Evolutionary conservation across 2,329 filamentous ascomycete species (phyloP), one percentile per base, ranked within the genome.

Genomic region (Aspergillus ustus): DNA sequence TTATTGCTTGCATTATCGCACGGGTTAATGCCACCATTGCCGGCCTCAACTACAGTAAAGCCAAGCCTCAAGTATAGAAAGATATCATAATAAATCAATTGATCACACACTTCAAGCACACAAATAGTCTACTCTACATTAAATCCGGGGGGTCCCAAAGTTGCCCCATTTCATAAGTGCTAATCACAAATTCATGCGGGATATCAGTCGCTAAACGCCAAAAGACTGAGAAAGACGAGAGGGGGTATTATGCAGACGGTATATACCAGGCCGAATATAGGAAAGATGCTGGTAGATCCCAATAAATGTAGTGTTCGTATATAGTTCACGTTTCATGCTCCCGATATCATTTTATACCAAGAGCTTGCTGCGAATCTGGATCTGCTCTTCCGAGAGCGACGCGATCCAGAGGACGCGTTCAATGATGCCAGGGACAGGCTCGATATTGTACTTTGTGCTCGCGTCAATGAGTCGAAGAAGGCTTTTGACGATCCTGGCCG

Each of bases 331-430:
- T 40, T 43, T 40, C 49, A 43, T 46, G 7, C 51, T 49, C 50
- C 37, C 25, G 25, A 5, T 44, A 19, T 54, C 43, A 37, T 40
- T 52, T 73, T 61, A 79, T 66, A 80, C 79, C 57, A 83, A 70
- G 29, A 69, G 68, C 60, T 78, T 80, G 69, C 81, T 83, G 54
- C 78, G 74, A 46, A 70, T 66, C 61, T 79, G 74, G 51, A 89
- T 85, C 70, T 87, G 83, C 40, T 83, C 82, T 64, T 89, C 87
- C 20, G 81, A 78, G 48, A 89, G 75, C 49, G 85, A 85, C 44
- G 86, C 83, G 67, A 89, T 81, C 87, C 87, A 89, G 34, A 89
- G 78, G 73, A 87, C 89, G 65, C 84, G 82, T 72, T 86, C 85
- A 63, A 89, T 79, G 37, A 87, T 79, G 61, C 85, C 84, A 1